A percentile compares a stretch with the other conserved stretches of the same genome.
Evolutionary conservation across 73 alveolate genomes (phyloP).

Genomic region (Paramecium tetraurelia): DNA sequence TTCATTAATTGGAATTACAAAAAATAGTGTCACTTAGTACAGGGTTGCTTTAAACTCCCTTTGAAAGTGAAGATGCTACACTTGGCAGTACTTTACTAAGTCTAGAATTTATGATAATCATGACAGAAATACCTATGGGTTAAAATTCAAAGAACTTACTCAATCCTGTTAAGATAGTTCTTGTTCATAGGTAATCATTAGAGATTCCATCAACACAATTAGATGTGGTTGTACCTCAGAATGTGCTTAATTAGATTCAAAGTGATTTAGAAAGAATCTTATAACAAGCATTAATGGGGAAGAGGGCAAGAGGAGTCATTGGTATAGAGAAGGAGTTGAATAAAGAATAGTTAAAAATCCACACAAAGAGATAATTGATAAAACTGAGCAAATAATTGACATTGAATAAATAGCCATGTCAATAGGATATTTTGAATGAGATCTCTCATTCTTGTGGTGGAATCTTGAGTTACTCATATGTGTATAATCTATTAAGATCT

Average conservation of each 20-base stretch:
- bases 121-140: conserved; percentile 40
- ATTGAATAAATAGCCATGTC: not conserved
- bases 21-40: not conserved
- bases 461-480: not conserved
- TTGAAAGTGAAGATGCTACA: not conserved
- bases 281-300: conserved; percentile 14
- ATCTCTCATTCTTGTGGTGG: conserved; percentile 22
- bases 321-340: conserved; percentile 37
- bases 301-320: conserved; percentile 38
- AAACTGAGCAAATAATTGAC: not conserved
- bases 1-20: not conserved
- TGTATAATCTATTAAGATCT: conserved; percentile 8
- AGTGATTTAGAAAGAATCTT: not conserved
- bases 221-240: not conserved
- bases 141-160: not conserved
- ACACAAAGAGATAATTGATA: not conserved
- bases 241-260: not conserved
- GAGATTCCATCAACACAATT: conserved; percentile 22
- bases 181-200: conserved; percentile 21
- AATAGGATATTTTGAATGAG: conserved; percentile 22
- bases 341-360: not conserved
- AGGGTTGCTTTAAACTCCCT: conserved; percentile 19
- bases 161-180: not conserved
- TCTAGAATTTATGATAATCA: not conserved
- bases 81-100: not conserved